A percentile compares a stretch with the other conserved stretches of the same genome.
phyloP scores from a whole-genome alignment of 768 basidiomycete genomes.

The Tephrocybe sp. region DNA sequence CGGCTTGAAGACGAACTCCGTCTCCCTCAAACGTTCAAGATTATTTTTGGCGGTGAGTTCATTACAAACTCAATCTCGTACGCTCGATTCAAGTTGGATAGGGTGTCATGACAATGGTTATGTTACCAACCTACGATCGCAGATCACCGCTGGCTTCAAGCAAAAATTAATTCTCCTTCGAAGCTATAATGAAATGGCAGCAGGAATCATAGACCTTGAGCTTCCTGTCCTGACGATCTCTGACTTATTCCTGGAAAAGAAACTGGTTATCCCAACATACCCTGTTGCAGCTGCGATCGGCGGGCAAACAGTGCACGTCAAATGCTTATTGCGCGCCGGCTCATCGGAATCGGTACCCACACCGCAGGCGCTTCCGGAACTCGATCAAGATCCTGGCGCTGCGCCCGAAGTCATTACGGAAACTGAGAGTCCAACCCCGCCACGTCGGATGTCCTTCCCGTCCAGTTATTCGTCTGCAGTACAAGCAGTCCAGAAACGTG shows the following conservation, averaged over 20 bases:
- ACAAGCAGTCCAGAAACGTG: conserved; percentile 30
- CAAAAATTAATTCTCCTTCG: conserved; percentile 66
- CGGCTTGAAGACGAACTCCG: conserved; percentile 62
- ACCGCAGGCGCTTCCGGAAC: conserved; percentile 14
- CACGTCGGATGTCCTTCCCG: conserved; percentile 20
- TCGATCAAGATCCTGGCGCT: conserved; percentile 26
- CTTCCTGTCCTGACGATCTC: conserved; percentile 56
- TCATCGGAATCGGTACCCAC: conserved; percentile 6
- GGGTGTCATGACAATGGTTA: conserved; percentile 79
- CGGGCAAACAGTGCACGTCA: not conserved
- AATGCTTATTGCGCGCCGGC: conserved; percentile 7
- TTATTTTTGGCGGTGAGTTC: conserved; percentile 63
- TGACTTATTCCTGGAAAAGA: conserved; percentile 60
- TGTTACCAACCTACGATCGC: conserved; percentile 57
- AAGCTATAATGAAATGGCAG: conserved; percentile 61
- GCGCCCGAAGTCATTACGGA: conserved; percentile 20
- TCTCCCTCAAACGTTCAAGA: conserved; percentile 61
- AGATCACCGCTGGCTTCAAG: conserved; percentile 63
- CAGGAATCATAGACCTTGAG: conserved; percentile 54
- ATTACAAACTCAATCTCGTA: not conserved
- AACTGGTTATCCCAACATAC: conserved; percentile 36
- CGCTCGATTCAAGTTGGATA: conserved; percentile 19
- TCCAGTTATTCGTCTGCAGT: conserved; percentile 47
- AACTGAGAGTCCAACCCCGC: not conserved
- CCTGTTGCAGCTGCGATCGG: not conserved